Percentiles rank a stretch among this genome's conserved stretches.
Conservation (phyloP, 805 yeast species). For the Debaryomyces castellii region DNA sequence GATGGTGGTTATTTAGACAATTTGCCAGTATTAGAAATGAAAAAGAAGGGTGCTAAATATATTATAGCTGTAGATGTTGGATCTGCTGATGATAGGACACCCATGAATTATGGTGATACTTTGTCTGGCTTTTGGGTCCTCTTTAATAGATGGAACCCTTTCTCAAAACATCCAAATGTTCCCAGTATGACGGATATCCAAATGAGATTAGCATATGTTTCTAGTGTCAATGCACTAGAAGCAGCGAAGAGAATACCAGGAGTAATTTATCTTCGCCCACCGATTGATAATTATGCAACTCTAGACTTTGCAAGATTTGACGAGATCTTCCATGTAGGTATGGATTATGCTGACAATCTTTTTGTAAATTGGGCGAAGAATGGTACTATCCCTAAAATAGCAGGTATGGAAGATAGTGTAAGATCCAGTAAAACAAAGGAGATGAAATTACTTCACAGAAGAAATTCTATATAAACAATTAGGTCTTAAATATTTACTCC, state of each 20-base stretch:
- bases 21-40: slow-evolving; percentile 90
- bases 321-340: slow-evolving; percentile 82
- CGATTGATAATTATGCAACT: slow-evolving; percentile 88
- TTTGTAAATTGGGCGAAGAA: slow-evolving; percentile 52
- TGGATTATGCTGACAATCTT: slow-evolving; percentile 62
- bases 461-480: slow-evolving; percentile 74
- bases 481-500: slow-evolving; percentile 1
- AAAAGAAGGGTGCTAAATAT: slow-evolving; percentile 78
- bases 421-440: slow-evolving; percentile 15
- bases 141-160: slow-evolving; percentile 84
- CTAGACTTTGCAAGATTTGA: slow-evolving; percentile 90
- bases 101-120: slow-evolving; percentile 89
- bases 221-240: slow-evolving; percentile 91
- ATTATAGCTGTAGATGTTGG: slow-evolving; percentile 96
- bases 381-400: slow-evolving; percentile 60
- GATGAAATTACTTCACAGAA: slow-evolving; percentile 39
- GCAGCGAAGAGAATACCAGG: slow-evolving; percentile 82
- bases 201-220: slow-evolving; percentile 87
- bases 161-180: slow-evolving; percentile 80
- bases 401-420: slow-evolving; percentile 42
- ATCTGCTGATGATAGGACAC: slow-evolving; percentile 86
- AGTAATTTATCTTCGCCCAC: slow-evolving; percentile 87
- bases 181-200: slow-evolving; percentile 97
- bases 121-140: slow-evolving; percentile 91
- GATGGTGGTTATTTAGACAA: slow-evolving; percentile 98